These are phyloP conservation scores for Psidium guajava DNA, from an alignment of 345 rosid species.

Conservation along the genomic window DNA sequence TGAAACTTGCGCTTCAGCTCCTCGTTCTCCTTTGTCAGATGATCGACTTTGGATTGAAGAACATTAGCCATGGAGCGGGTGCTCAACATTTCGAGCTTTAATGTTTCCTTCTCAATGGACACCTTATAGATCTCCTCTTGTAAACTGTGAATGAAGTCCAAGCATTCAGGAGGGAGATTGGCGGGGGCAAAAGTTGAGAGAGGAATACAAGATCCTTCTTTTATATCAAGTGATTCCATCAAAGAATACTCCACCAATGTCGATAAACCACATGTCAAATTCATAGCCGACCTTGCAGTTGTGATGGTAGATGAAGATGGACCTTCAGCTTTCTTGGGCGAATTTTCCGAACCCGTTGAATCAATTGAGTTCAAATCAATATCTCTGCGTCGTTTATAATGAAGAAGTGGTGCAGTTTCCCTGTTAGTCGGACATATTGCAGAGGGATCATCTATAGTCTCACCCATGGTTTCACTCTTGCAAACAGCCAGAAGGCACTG, in stretches of 20 bases:
- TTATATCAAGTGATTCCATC: conserved; percentile 40
- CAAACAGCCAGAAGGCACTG: conserved; percentile 16
- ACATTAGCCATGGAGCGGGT: conserved; percentile 70
- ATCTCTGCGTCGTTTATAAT: conserved; percentile 59
- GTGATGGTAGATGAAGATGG: conserved; percentile 64
- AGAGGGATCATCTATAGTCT: conserved; percentile 2
- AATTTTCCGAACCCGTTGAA: conserved; percentile 41
- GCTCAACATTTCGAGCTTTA: conserved; percentile 76
- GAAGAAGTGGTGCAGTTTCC: conserved; percentile 56
- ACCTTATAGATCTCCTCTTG: conserved; percentile 57
- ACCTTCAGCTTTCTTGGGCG: conserved; percentile 47
- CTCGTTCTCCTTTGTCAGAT: conserved; percentile 56
- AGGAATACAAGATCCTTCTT: conserved; percentile 16
- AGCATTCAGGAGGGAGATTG: conserved; percentile 35
- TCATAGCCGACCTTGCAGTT: conserved; percentile 18
- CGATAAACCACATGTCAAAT: conserved; percentile 57
- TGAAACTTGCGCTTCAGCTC: conserved; percentile 37
- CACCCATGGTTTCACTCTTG: conserved; percentile 40
- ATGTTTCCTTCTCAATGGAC: conserved; percentile 57
- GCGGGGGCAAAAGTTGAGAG: conserved; percentile 10
- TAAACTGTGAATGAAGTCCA: conserved; percentile 35
- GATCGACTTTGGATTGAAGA: conserved; percentile 58
- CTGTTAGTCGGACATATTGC: conserved; percentile 28
- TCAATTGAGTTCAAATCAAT: conserved; percentile 26
- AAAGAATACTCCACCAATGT: conserved; percentile 71